Evolutionary conservation across 2,329 filamentous ascomycete genomes (phyloP).

Genomic region (Knufia petricola): DNA sequence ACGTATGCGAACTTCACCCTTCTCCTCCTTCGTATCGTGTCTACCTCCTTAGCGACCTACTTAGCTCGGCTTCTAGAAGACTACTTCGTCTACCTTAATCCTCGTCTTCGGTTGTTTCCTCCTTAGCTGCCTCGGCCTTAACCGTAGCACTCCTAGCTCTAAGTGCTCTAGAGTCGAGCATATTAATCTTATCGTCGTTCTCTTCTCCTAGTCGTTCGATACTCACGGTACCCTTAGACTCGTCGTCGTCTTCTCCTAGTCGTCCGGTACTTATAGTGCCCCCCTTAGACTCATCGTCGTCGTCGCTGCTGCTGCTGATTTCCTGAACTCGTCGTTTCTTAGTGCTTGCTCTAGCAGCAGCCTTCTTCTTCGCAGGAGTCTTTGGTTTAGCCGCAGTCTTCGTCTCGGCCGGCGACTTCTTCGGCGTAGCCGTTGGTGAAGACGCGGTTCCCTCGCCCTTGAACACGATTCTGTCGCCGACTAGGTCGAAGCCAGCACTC

Average conservation of each 20-base stretch:
- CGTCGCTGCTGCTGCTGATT: neutral
- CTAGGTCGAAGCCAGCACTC: slow-evolving; percentile 9
- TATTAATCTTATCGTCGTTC: neutral
- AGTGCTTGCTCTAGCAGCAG: neutral
- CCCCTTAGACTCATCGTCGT: too few species aligned
- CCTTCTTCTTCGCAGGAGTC: neutral
- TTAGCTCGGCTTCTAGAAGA: too few species aligned
- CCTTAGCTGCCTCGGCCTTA: neutral
- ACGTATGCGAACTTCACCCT: too few species aligned
- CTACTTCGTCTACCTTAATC: too few species aligned
- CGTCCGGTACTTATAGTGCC: too few species aligned
- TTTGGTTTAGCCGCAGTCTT: neutral
- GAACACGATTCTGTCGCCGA: slow-evolving; percentile 7
- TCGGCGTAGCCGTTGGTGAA: neutral
- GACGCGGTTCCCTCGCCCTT: neutral
- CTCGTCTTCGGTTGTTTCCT: neutral
- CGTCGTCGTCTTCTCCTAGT: neutral
- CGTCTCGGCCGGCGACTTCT: neutral
- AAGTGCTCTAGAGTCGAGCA: neutral
- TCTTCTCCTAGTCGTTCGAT: neutral
- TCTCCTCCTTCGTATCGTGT: too few species aligned
- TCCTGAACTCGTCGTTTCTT: neutral
- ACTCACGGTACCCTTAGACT: too few species aligned
- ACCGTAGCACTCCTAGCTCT: slow-evolving; percentile 13
- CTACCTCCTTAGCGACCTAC: too few species aligned